Conservation (phyloP, 495 filamentous ascomycete species). For the Chaetomium fimeti region DNA sequence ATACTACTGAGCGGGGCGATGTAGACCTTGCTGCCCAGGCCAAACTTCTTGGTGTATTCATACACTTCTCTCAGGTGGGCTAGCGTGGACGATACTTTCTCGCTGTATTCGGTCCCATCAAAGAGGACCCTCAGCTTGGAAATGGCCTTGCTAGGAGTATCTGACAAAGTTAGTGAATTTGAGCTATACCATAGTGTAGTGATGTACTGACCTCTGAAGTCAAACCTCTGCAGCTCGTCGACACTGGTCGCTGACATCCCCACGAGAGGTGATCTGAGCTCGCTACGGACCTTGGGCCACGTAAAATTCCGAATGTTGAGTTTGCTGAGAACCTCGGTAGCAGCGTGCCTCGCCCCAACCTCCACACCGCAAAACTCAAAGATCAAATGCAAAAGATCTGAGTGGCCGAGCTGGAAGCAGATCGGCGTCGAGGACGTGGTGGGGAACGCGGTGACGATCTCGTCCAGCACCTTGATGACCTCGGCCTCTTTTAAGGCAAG, state of each 20-base stretch:
- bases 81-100: conserved; percentile 68
- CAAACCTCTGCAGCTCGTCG: conserved; percentile 86
- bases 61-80: conserved; percentile 74
- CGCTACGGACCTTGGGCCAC: conserved; percentile 81
- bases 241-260: conserved; percentile 85
- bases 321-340: conserved; percentile 83
- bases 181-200: background rate
- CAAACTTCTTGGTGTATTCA: conserved; percentile 70
- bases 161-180: conserved; percentile 38
- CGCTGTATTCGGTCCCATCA: conserved; percentile 64
- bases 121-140: conserved; percentile 69
- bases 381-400: conserved; percentile 75
- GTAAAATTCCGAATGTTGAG: conserved; percentile 79
- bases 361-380: conserved; percentile 86
- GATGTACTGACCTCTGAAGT: conserved; percentile 70
- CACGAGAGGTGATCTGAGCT: conserved; percentile 74
- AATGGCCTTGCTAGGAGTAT: conserved; percentile 70
- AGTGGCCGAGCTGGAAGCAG: conserved; percentile 93
- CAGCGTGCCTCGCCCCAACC: conserved; percentile 60
- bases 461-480: conserved; percentile 89
- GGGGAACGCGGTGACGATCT: conserved; percentile 81
- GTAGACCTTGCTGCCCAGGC: conserved; percentile 74
- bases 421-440: conserved; percentile 66
- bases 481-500: conserved; percentile 92
- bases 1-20: conserved; percentile 81